Evolutionary conservation across 371 early-diverging fungal genomes (phyloP), one percentile per base, ranked within the genome.

Genomic region (Globomyces sp.): DNA sequence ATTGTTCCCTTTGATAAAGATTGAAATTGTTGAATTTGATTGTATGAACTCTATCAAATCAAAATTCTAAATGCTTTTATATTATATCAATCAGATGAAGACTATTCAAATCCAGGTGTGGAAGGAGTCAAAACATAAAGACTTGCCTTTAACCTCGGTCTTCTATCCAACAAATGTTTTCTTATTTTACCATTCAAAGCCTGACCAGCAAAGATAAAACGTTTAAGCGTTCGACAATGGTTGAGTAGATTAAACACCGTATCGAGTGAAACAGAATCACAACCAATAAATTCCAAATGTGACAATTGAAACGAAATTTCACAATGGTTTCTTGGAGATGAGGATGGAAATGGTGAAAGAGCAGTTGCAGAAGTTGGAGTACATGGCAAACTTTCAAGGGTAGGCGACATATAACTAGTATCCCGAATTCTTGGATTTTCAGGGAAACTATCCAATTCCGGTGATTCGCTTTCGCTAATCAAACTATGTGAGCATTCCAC

Each of bases 381-480:
- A 55, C 10, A 5, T 8, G n/a, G 5, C 36, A 8, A n/a, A 40
- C 10, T n/a, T 34, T 5, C 9, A 40, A 40, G 37, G 5, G 57
- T n/a, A 55, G 57, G 57, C 5, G 57, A 55, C 57, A 55, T 55
- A 40, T 55, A 55, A 40, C 57, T 55, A 37, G 36, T 55, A n/a
- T 55, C 57, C 6, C 57, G 57, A 37, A 55, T 55, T 10, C 57
- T 34, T 8, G 36, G 36, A 37, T 5, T 6, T 13, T 49, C 49
- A 13, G 49, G 49, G 0, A 49, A 13, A 5, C 8, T 8, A 0
- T 5, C n/a, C 10, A 34, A 10, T 34, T 5, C n/a, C 5, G 57
- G n/a, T 37, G 57, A 8, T 40, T 34, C n/a, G 36, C 5, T 40
- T 8, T 55, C 57, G 10, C 9, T 8, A 6, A 34, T 34, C n/a